phyloP scores from a whole-genome alignment of 2,329 filamentous ascomycete species.

The Chaetomiaceae sp. region DNA sequence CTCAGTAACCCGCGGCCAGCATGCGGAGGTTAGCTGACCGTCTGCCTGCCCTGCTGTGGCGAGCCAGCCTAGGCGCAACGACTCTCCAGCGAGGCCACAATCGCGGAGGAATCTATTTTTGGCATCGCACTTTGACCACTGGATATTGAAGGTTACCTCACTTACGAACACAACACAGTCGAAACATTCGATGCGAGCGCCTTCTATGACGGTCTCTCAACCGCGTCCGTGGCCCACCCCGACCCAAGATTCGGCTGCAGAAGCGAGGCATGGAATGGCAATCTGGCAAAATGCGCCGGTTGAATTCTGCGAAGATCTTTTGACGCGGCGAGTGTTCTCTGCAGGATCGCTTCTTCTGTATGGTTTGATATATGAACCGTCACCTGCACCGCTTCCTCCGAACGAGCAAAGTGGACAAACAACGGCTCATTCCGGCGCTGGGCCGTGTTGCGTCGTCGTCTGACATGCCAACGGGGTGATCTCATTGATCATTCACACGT shows the following conservation, averaged over 20 bases:
- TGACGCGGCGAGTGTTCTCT: constrained; percentile 22
- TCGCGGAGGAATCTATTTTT: background rate
- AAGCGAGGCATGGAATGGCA: constrained; percentile 20
- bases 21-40: no score
- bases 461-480: no score
- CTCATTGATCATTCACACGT: no score
- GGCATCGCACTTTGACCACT: no score
- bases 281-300: constrained; percentile 30
- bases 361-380: background rate
- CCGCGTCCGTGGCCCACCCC: background rate
- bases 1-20: no score
- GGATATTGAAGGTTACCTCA: background rate
- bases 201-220: background rate
- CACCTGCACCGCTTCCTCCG: background rate
- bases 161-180: background rate
- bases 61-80: no score
- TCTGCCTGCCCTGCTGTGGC: no score
- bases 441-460: no score
- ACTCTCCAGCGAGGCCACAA: background rate
- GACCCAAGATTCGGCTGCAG: constrained; percentile 18
- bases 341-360: background rate
- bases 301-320: constrained; percentile 28
- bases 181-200: no score
- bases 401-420: no score
- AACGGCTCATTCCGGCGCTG: no score